Evolutionary conservation across 2,329 filamentous ascomycete species (phyloP).

Genomic region (Colletotrichum sp.): DNA sequence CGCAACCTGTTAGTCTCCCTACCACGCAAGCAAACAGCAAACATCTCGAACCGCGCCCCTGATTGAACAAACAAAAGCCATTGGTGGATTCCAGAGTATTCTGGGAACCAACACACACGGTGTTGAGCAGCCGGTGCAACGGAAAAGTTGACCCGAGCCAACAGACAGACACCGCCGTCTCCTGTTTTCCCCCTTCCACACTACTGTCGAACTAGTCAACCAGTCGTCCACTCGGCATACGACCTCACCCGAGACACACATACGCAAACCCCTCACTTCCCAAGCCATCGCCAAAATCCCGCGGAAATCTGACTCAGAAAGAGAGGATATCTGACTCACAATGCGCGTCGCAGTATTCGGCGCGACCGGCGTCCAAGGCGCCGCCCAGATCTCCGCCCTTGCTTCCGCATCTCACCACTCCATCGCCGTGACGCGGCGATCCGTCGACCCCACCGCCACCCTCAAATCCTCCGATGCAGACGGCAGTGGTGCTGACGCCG

Average conservation of each 20-base stretch:
- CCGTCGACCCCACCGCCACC: neutral
- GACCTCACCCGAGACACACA: neutral
- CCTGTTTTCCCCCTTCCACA: neutral
- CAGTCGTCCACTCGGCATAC: neutral
- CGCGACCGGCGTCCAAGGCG: conserved; percentile 30
- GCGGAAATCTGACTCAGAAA: neutral
- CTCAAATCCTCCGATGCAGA: conserved; percentile 17
- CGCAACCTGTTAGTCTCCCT: neutral
- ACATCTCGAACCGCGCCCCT: neutral
- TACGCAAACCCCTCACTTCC: neutral
- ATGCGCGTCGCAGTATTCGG: conserved; percentile 34
- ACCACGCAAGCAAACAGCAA: neutral
- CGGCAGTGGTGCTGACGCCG: conserved; percentile 24
- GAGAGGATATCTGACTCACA: neutral
- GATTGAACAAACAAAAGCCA: neutral
- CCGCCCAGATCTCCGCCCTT: conserved; percentile 27
- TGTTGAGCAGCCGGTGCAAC: neutral
- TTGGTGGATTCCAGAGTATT: neutral
- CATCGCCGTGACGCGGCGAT: conserved; percentile 28
- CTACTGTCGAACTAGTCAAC: neutral
- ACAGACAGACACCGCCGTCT: neutral
- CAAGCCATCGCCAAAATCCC: neutral
- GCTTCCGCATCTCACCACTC: conserved; percentile 25
- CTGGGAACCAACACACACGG: neutral
- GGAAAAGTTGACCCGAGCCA: neutral